A percentile compares a stretch with the other conserved stretches of the same genome.
These are phyloP conservation scores for Cystobasidium slooffiae DNA, from an alignment of 1,284 basidiomycete species.

Conservation along the genomic window DNA sequence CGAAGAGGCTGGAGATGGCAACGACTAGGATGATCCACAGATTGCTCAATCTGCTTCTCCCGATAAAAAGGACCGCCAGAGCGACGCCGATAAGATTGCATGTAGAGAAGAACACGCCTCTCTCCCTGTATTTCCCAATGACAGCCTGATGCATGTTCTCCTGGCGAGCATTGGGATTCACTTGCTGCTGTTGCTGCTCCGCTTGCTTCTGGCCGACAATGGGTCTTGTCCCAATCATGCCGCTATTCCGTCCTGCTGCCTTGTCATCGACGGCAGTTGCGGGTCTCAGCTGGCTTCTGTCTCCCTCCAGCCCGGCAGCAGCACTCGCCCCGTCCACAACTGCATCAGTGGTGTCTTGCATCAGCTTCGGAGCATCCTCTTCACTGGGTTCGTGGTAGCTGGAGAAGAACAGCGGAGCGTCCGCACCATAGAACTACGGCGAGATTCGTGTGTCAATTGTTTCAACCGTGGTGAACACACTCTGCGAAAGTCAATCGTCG, in stretches of 20 bases:
- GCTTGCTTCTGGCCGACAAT: background rate
- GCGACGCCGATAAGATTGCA: background rate
- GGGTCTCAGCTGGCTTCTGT: no score
- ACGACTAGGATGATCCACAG: slow-evolving; percentile 24
- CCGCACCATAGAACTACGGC: no score
- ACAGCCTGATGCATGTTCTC: background rate
- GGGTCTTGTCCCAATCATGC: background rate
- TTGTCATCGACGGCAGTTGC: background rate
- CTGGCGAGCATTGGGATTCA: background rate
- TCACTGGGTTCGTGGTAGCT: no score
- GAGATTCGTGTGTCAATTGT: no score
- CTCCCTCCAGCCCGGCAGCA: no score
- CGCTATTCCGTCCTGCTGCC: background rate
- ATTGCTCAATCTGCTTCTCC: slow-evolving; percentile 18
- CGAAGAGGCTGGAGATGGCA: background rate
- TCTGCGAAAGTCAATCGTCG: no score
- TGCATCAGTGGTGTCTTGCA: no score
- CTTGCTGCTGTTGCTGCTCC: background rate
- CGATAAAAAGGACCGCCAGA: background rate
- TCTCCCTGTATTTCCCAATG: slow-evolving; percentile 20
- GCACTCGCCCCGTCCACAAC: no score
- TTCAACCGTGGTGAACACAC: no score
- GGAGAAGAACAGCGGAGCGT: no score
- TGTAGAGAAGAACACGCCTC: background rate
- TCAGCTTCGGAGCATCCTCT: no score